A percentile compares a stretch with the other conserved stretches of the same genome.
These are phyloP conservation scores for Peronospora tabacina DNA, from an alignment of 352 stramenopile species.

Conservation along the genomic window DNA sequence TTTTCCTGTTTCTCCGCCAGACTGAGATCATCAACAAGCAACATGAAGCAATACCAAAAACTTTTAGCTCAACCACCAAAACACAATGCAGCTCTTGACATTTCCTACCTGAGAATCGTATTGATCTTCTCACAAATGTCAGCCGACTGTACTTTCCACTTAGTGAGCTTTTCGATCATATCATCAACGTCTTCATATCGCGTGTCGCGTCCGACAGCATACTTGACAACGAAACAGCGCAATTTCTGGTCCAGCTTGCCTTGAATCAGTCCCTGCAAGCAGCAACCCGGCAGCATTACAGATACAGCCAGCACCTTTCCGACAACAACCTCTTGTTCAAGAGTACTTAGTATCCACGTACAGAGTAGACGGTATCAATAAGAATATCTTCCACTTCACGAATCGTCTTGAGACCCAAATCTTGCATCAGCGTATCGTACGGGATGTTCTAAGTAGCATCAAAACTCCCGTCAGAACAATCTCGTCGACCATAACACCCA, in stretches of 20 bases:
- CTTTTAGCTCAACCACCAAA: not conserved
- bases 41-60: not conserved
- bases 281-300: not conserved
- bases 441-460: slow-evolving; percentile 50
- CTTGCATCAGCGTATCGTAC: slow-evolving; percentile 73
- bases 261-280: slow-evolving; percentile 70
- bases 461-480: not conserved
- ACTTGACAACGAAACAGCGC: slow-evolving; percentile 75
- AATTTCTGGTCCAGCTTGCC: slow-evolving; percentile 88
- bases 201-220: slow-evolving; percentile 84
- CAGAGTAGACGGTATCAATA: slow-evolving; percentile 90
- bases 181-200: slow-evolving; percentile 73
- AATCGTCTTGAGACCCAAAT: slow-evolving; percentile 68
- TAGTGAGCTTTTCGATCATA: slow-evolving; percentile 85
- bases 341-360: slow-evolving; percentile 14
- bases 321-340: not conserved
- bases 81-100: not conserved
- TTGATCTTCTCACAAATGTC: slow-evolving; percentile 61
- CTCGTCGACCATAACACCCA: not conserved
- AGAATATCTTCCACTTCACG: slow-evolving; percentile 89
- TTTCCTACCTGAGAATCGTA: slow-evolving; percentile 48
- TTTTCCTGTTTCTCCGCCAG: slow-evolving; percentile 49
- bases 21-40: slow-evolving; percentile 18
- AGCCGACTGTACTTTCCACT: slow-evolving; percentile 66
- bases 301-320: slow-evolving; percentile 1